Percentiles rank a stretch among this genome's conserved stretches.
Evolutionary conservation across 148 eudicot genomes (phyloP).

Genomic region (Cornus suecica): DNA sequence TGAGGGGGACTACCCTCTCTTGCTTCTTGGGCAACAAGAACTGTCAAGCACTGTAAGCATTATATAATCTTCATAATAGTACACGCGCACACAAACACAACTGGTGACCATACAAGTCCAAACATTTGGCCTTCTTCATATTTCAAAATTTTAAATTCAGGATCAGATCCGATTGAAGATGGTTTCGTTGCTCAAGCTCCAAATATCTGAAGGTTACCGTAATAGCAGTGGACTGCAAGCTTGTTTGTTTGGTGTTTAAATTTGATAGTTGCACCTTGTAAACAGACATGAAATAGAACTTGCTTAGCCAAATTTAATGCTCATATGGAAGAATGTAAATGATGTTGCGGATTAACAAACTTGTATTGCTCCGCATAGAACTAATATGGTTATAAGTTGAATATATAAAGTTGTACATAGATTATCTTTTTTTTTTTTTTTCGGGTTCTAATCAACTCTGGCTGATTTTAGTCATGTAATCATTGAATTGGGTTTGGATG

Average conservation of each 20-base stretch:
- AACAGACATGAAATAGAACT: not conserved
- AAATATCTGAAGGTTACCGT: slow-evolving; percentile 3
- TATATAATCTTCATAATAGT: not conserved
- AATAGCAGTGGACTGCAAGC: not conserved
- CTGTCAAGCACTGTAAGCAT: slow-evolving; percentile 6
- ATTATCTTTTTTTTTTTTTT: no score
- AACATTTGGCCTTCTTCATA: not conserved
- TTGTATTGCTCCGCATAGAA: no score
- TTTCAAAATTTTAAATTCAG: not conserved
- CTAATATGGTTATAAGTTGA: no score
- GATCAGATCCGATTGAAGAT: not conserved
- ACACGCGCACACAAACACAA: no score
- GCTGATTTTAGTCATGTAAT: no score
- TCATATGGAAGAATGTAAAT: not conserved
- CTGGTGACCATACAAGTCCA: no score
- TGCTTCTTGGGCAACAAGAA: slow-evolving; percentile 11
- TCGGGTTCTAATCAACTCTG: no score
- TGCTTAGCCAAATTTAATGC: slow-evolving; percentile 6
- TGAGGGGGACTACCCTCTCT: slow-evolving; percentile 30
- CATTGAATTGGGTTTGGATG: no score
- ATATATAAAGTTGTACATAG: no score
- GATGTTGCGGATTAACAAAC: not conserved
- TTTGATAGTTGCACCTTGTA: not conserved
- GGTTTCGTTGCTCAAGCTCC: slow-evolving; percentile 9
- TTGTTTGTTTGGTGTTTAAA: not conserved